Evolutionary conservation across 75 land plant species (phyloP).

Genomic region (Pseudotsuga menziesii): DNA sequence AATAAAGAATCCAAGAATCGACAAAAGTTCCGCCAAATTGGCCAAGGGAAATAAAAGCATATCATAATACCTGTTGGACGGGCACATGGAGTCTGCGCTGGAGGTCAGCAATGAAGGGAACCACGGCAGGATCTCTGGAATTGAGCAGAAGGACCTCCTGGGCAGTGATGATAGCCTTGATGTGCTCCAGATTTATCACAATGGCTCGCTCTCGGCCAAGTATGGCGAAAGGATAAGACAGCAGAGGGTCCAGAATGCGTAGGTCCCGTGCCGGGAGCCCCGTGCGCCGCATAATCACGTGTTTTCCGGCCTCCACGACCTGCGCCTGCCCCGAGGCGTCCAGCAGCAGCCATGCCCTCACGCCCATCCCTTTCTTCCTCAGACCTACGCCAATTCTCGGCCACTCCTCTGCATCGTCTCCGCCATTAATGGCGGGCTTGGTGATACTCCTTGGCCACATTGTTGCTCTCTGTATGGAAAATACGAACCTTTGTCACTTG

Average conservation of each 20-base stretch:
- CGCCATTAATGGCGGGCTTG: background rate
- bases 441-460: background rate
- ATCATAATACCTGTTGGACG: too few relatives aligned
- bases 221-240: conserved; percentile 54
- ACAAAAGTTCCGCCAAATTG: too few relatives aligned
- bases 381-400: conserved; percentile 12
- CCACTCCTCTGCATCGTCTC: background rate
- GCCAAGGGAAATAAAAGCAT: too few relatives aligned
- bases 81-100: conserved; percentile 35
- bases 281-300: conserved; percentile 56
- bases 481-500: too few relatives aligned
- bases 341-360: conserved; percentile 65
- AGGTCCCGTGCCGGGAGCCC: conserved; percentile 64
- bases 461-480: background rate
- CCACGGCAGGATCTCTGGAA: conserved; percentile 50
- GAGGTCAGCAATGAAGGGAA: conserved; percentile 61
- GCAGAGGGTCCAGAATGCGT: conserved; percentile 48
- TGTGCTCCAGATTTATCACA: conserved; percentile 87
- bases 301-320: conserved; percentile 66
- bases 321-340: conserved; percentile 54
- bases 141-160: conserved; percentile 74
- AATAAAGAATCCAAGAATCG: too few relatives aligned
- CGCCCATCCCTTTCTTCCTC: conserved; percentile 69
- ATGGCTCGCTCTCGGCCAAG: conserved; percentile 82
- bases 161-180: conserved; percentile 85